Base-by-base conservation (phyloP, 2,329 filamentous ascomycete species). In the Ophiostoma montium region DNA sequence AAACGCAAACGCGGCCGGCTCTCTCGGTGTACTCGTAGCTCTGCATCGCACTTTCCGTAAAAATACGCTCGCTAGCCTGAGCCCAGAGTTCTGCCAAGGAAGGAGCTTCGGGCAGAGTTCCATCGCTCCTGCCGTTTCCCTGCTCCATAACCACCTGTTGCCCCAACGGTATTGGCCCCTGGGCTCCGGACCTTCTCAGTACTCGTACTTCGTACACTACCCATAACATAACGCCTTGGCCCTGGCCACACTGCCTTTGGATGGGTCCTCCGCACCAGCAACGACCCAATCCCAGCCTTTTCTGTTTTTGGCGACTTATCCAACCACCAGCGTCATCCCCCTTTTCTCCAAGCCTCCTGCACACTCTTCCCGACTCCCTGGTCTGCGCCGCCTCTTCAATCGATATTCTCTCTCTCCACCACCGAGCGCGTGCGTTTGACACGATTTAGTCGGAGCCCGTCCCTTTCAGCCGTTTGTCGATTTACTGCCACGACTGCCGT, bases 271-370 rank as follows among this genome's bases (percentile, higher is more conserved):
- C 18, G 27, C 35, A 27, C 23, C n/a, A 21, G 10, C 38, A 32
- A 41, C 33, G 23, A 38, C 32, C 41, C 38, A 30, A 46, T 36
- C 50, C 50, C 50, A 51, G 50, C 50, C 50, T 47, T 47, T 49
- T 27, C 36, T 41, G 27, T 48, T 51, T 45, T 42, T 48, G 31
- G 41, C 42, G 50, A 43, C 46, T 18, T 46, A 31, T 48, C 50
- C 47, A 52, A 41, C 50, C 36, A 52, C 47, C 35, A 43, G 31
- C 46, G 32, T 31, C 50, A 36, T 35, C 42, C 47, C 49, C 50
- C 47, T 49, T 49, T 51, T 51, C 35, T 49, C 30, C 38, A 45
- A 32, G 35, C 27, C 12, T 32, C n/a, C 42, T 44, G n/a, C 19
- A 18, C 27, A 44, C 32, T 18, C 27, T 5, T 18, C 16, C 18